Conservation (phyloP, 2,329 filamentous ascomycete genomes). For the Beauveria rudraprayagi region DNA sequence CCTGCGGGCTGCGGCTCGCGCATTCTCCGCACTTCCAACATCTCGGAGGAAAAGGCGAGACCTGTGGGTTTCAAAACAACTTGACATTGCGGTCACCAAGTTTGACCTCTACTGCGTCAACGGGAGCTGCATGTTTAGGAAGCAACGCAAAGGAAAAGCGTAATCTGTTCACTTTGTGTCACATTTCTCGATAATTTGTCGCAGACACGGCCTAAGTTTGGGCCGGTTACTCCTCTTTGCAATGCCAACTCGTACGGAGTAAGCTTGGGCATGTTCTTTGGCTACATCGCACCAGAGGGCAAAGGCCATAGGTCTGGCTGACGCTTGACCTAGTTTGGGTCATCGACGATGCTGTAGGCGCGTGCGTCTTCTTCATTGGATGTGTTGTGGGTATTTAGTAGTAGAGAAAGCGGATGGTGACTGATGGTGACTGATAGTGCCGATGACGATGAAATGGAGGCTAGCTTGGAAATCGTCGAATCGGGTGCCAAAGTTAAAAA, state of each 20-base stretch:
- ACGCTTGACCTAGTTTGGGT: neutral
- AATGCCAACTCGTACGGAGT: neutral
- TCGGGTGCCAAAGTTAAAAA: too few species aligned
- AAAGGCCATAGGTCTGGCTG: neutral
- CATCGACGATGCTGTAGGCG: neutral
- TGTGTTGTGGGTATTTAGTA: neutral
- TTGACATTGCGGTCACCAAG: neutral
- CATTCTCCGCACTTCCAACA: neutral
- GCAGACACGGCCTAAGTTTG: neutral
- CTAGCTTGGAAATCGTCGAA: too few species aligned
- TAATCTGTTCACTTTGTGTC: too few species aligned
- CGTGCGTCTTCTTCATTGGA: neutral
- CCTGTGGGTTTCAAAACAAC: neutral
- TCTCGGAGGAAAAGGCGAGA: neutral
- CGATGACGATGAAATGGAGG: too few species aligned
- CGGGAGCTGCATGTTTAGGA: neutral
- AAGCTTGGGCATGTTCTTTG: neutral
- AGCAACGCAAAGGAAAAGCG: too few species aligned
- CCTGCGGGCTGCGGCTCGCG: neutral
- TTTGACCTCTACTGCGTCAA: neutral
- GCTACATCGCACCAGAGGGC: neutral
- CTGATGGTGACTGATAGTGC: too few species aligned
- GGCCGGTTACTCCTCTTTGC: too few species aligned
- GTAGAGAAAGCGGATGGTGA: too few species aligned
- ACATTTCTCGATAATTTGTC: too few species aligned